Conservation (phyloP, 2,329 filamentous ascomycete species). For the Trichoderma semiorbis region DNA sequence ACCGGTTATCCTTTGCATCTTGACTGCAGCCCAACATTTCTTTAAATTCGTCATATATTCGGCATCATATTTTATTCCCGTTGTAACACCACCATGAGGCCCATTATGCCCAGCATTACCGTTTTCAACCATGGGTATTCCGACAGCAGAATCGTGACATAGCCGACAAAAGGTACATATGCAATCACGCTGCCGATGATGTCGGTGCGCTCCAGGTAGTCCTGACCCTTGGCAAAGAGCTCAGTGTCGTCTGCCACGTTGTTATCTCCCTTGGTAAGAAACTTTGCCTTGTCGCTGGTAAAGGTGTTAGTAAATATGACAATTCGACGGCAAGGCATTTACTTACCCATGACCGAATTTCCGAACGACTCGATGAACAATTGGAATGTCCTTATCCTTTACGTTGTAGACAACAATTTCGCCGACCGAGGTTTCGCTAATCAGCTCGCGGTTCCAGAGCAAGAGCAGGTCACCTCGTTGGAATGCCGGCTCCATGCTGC, state of each 20-base stretch:
- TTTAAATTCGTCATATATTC: not conserved
- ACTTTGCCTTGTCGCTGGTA: conserved; percentile 54
- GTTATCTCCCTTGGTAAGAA: conserved; percentile 97
- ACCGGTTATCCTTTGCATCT: not conserved
- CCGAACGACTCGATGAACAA: conserved; percentile 89
- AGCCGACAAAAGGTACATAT: conserved; percentile 92
- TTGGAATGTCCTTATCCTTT: conserved; percentile 91
- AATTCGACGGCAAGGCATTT: not conserved
- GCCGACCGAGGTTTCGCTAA: conserved; percentile 53
- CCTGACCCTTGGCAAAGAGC: conserved; percentile 76
- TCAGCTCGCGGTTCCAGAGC: conserved; percentile 68
- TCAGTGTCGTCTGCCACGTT: conserved; percentile 92
- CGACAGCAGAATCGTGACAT: conserved; percentile 91
- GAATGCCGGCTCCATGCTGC: conserved; percentile 82
- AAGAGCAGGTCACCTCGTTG: conserved; percentile 74
- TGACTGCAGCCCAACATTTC: not conserved
- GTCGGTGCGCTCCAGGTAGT: conserved; percentile 80
- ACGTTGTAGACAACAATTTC: conserved; percentile 72
- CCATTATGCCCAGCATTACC: conserved; percentile 92
- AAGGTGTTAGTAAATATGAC: not conserved
- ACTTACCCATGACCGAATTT: conserved; percentile 60
- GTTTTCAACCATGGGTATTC: conserved; percentile 98
- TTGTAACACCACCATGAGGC: conserved; percentile 86
- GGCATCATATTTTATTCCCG: conserved; percentile 59
- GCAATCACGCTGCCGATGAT: conserved; percentile 90